phyloP scores from a whole-genome alignment of 805 yeast genomes.

The Saccharomycopsis babjevae region DNA sequence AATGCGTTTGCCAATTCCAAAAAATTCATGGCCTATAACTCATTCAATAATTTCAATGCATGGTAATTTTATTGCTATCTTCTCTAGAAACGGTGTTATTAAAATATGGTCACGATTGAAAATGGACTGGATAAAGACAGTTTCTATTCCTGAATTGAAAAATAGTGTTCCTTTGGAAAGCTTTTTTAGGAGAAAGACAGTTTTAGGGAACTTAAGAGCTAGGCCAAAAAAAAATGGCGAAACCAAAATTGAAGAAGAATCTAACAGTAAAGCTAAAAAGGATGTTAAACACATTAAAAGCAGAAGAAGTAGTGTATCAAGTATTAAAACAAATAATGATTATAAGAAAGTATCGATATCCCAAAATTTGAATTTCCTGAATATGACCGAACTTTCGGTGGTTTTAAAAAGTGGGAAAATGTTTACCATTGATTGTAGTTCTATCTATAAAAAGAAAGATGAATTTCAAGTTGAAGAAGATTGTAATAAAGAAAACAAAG shows the following conservation, averaged over 20 bases:
- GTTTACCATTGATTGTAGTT: constrained; percentile 38
- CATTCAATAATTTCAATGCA: constrained; percentile 45
- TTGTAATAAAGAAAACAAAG: background rate
- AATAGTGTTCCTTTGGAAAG: constrained; percentile 38
- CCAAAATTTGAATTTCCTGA: background rate
- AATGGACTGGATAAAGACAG: constrained; percentile 50
- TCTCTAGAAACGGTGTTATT: constrained; percentile 41
- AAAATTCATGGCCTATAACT: constrained; percentile 52
- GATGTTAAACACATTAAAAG: background rate
- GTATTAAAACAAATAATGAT: constrained; percentile 27
- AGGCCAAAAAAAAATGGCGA: constrained; percentile 20
- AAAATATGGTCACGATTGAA: constrained; percentile 52
- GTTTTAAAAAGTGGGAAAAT: constrained; percentile 43
- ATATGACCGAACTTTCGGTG: constrained; percentile 36
- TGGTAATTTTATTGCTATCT: constrained; percentile 48
- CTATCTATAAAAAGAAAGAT: constrained; percentile 22
- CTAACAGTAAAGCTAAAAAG: background rate
- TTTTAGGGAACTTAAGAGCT: constrained; percentile 28
- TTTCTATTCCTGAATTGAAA: constrained; percentile 29
- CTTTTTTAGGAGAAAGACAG: constrained; percentile 48
- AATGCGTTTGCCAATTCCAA: constrained; percentile 31
- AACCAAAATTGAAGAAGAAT: constrained; percentile 6
- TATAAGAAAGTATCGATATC: constrained; percentile 9
- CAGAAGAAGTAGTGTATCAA: constrained; percentile 9
- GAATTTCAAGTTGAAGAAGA: background rate